Evolutionary conservation across 2,329 filamentous ascomycete genomes (phyloP).

Genomic region (Proliferodiscus dingleyae): DNA sequence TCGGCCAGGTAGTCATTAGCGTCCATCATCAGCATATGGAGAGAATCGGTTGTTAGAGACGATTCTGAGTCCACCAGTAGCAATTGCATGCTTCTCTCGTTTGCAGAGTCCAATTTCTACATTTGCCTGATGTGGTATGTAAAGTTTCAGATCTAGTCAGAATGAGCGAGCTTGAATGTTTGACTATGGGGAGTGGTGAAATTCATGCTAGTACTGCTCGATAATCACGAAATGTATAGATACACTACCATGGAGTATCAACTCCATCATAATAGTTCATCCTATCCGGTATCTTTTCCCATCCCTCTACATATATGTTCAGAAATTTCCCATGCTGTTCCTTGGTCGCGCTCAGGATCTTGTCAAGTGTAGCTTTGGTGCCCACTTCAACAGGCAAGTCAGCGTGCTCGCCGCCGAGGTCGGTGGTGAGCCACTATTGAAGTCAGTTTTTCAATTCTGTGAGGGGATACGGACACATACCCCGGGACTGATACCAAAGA

Average conservation of each 20-base stretch:
- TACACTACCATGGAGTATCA: constrained; percentile 12
- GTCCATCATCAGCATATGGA: no score
- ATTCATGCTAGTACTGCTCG: background rate
- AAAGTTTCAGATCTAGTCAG: no score
- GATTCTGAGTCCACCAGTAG: no score
- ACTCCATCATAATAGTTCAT: constrained; percentile 35
- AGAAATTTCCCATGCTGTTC: constrained; percentile 46
- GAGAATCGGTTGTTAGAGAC: no score
- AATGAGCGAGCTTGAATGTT: no score
- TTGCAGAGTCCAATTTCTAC: no score
- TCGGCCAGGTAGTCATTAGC: no score
- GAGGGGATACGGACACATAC: constrained; percentile 29
- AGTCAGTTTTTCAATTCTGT: background rate
- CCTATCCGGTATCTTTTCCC: constrained; percentile 3
- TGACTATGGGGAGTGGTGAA: background rate
- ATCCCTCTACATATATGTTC: constrained; percentile 11
- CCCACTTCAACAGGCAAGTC: constrained; percentile 39
- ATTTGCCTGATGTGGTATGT: no score
- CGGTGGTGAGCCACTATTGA: constrained; percentile 39
- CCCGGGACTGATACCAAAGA: constrained; percentile 40
- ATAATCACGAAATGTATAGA: background rate
- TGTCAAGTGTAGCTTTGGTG: constrained; percentile 32
- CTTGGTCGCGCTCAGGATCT: constrained; percentile 38
- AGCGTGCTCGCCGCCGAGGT: constrained; percentile 37
- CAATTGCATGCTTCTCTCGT: no score